Evolutionary conservation across 2,329 filamentous ascomycete species (phyloP), one percentile per base, ranked within the genome.

Genomic region (Tolypocladium inflatum): DNA sequence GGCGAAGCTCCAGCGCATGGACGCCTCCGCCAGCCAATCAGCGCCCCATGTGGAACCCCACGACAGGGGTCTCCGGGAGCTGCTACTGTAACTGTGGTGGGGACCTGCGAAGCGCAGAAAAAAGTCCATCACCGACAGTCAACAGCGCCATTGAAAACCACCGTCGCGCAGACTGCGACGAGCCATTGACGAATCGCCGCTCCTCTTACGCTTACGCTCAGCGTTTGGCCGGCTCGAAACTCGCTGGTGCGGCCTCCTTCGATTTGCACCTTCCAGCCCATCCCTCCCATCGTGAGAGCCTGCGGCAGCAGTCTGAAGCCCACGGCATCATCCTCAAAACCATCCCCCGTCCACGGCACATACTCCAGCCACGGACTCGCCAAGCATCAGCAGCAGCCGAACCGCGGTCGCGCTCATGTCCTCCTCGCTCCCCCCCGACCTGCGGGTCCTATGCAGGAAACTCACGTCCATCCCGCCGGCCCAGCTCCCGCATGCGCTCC

Each of bases 401-500:
- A n/a, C 45, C 30, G 26, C 15, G 2, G 26, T 30, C 48, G 19
- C 48, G 2, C 19, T 13, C 45, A 70, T 73, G 71, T 60, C 69
- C 7, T 57, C 61, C 7, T 45, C 35, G 8, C 42, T 37, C 21
- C 43, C 79, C 7, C 76, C 84, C 45, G 84, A 87, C 65, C 77
- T 90, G 19, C 79, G 81, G 60, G 80, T 86, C 55, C 76, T 91
- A 51, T 89, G 84, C 65, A 83, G 85, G 60, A 84, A 85, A 63
- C 78, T 97, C 63, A 86, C 86, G 1, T 86, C 88, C 1, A 87
- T 88, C 13, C 80, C 89, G 0, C 79, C 83, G n/a, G 76, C 84
- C 53, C 85, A 93, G 63, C 84, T 97, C 6, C 90, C 90, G 58
- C 80, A 83, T 57, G 79, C 91, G 55, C 81, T 89, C 59, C 86